Percentiles rank a stretch among this genome's conserved stretches.
phyloP scores from a whole-genome alignment of 1,139 yeast species.

The Meyerozyma smithsonii region DNA sequence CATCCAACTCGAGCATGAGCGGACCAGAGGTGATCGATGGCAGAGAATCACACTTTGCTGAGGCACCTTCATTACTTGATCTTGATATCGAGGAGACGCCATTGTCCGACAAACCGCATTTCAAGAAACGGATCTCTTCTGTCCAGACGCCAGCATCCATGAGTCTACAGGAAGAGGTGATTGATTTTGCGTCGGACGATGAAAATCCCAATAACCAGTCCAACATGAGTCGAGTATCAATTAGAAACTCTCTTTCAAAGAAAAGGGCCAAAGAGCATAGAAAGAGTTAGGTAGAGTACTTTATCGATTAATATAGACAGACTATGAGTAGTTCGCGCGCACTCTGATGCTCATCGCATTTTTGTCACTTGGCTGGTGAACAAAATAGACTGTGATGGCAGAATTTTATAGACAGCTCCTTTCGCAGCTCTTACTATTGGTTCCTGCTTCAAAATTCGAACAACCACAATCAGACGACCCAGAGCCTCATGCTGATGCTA shows the following conservation, averaged over 20 bases:
- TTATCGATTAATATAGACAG: not conserved
- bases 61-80: conserved; percentile 30
- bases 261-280: conserved; percentile 27
- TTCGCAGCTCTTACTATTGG: not conserved
- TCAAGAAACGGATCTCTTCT: conserved; percentile 31
- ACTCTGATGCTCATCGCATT: not conserved
- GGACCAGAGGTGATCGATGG: not conserved
- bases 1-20: conserved; percentile 19
- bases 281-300: conserved; percentile 7
- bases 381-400: not conserved
- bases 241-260: conserved; percentile 36
- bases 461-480: not conserved
- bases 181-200: conserved; percentile 47
- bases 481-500: not conserved
- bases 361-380: not conserved
- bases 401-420: not conserved
- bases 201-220: conserved; percentile 38
- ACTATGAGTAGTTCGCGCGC: not conserved
- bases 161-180: conserved; percentile 40
- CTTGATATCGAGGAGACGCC: conserved; percentile 22
- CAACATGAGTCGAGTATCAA: conserved; percentile 38
- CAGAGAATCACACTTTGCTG: conserved; percentile 7
- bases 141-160: conserved; percentile 29
- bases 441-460: not conserved
- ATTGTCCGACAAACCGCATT: conserved; percentile 13